These are phyloP conservation scores for Venturia nashicola DNA, from an alignment of 2,329 filamentous ascomycete genomes.

Conservation along the genomic window DNA sequence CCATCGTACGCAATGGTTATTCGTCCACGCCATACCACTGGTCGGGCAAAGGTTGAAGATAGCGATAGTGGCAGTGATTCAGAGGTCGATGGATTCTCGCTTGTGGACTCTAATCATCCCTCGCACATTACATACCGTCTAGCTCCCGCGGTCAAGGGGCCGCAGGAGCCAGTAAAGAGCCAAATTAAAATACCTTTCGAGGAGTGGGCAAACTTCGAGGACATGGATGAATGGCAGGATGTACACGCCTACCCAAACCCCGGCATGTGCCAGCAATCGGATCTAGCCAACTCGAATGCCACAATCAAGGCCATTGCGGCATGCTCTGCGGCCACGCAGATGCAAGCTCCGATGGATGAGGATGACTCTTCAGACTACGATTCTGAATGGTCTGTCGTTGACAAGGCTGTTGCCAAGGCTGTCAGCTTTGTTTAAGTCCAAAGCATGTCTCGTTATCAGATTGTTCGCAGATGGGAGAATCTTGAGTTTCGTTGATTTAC, in stretches of 20 bases:
- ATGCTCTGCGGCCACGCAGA: neutral
- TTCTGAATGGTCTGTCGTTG: neutral
- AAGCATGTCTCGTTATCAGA: neutral
- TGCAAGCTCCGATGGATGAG: neutral
- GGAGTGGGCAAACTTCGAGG: neutral
- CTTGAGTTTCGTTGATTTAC: too few species aligned
- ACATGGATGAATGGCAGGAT: neutral
- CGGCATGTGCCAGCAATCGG: neutral
- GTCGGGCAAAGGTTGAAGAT: neutral
- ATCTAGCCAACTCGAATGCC: neutral
- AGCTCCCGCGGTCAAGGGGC: neutral
- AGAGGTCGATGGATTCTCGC: slow-evolving; percentile 1
- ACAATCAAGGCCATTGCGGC: neutral
- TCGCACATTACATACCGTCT: neutral
- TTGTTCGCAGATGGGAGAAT: neutral
- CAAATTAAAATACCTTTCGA: neutral
- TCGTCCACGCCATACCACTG: neutral
- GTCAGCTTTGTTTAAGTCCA: neutral
- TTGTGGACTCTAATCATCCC: neutral
- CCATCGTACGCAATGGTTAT: neutral
- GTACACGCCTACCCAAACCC: neutral
- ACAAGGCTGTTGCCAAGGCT: neutral
- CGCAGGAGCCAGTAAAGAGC: neutral
- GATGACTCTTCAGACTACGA: neutral
- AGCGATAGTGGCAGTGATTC: neutral